Base-by-base conservation (phyloP, 345 rosid genomes). In the Citrus sp. region DNA sequence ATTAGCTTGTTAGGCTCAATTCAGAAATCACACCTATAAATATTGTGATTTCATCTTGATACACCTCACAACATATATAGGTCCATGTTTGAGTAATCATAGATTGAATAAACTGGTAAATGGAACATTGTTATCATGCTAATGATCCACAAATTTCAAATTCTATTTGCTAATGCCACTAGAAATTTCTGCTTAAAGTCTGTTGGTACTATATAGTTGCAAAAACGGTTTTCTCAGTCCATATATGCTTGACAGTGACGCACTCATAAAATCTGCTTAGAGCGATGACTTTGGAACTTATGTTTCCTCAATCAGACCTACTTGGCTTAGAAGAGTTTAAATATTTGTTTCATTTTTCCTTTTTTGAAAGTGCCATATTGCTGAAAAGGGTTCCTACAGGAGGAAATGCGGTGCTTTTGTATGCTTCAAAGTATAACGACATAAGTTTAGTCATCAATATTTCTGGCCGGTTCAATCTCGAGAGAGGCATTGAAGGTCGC, bases 381-480 rank as follows among this genome's bases (percentile, higher is more conserved):
- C 56, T 76, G 56, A 73, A 78, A 69, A n/a, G 28, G 73, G 22
- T 78, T 73, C 70, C 67, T 85, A 77, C 88, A 91, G 98, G 99
- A 78, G 97, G 97, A 69, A 95, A 90, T 87, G 97, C 84, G 60
- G 98, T 88, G 80, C 94, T 95, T 67, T 81, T 95, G 46, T 90
- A 91, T 86, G 92, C 98, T 82, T 91, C 98, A 9, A 92, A 92
- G 81, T 89, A 93, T 82, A 83, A 89, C 4, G 92, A 89, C 59
- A 81, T 95, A 65, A 67, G 62, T 25, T 81, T 55, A 18, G 89
- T 93, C 8, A 86, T 95, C 72, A 93, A 92, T 75, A 84, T 95
- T 77, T 89, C 98, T 35, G 97, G 94, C 5, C 88, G 93, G n/a
- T 95, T 90, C 79, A 67, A 88, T 82, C 86, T 93, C 34, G 85